Evolutionary conservation across 1,284 basidiomycete species (phyloP).

Genomic region (Ganoderma resinaceum): DNA sequence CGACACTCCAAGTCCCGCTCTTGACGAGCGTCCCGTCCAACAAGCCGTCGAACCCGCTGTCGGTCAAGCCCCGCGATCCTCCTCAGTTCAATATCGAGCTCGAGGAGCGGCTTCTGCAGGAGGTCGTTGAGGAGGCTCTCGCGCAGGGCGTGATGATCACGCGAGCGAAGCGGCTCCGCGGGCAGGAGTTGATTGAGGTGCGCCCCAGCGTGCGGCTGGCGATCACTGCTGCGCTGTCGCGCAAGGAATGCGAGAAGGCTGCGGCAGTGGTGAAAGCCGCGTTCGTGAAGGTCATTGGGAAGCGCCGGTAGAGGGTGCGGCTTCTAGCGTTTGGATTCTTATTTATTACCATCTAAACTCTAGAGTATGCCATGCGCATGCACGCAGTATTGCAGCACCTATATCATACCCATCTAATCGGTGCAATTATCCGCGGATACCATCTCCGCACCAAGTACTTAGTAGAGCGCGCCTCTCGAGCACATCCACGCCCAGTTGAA

Average conservation of each 20-base stretch:
- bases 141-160: conserved; percentile 84
- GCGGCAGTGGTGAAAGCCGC: conserved; percentile 78
- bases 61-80: conserved; percentile 49
- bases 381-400: background rate
- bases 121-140: conserved; percentile 86
- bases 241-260: conserved; percentile 94
- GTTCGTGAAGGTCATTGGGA: conserved; percentile 73
- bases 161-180: conserved; percentile 79
- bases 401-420: conserved; percentile 4
- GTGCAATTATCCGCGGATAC: background rate
- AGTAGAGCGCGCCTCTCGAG: too few species aligned
- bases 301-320: conserved; percentile 44
- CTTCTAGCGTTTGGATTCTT: background rate
- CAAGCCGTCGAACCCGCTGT: conserved; percentile 53
- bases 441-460: too few species aligned
- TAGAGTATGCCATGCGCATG: conserved; percentile 6
- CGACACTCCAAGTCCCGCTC: conserved; percentile 45
- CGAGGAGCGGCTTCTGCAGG: conserved; percentile 86
- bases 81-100: conserved; percentile 64
- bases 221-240: conserved; percentile 78
- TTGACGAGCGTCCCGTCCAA: conserved; percentile 37
- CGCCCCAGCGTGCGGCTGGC: conserved; percentile 91
- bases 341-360: background rate
- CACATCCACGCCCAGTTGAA: too few species aligned
- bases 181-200: conserved; percentile 85